Conservation (phyloP, 257 asterid species). For the Verbascum thapsus region DNA sequence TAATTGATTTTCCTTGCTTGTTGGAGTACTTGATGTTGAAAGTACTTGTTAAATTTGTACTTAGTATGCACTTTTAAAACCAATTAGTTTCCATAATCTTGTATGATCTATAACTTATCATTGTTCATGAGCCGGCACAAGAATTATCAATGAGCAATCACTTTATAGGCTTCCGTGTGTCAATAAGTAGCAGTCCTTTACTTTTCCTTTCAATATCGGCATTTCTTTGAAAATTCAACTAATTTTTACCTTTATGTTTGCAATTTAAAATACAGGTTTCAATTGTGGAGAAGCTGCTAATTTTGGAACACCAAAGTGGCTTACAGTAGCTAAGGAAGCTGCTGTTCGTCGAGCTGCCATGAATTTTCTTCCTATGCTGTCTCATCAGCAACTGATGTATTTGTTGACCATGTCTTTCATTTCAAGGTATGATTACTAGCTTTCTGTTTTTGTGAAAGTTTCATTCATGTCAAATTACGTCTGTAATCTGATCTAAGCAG, state of each 20-base stretch:
- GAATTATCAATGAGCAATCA: constrained; percentile 22
- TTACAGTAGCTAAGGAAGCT: constrained; percentile 94
- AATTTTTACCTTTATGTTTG: constrained; percentile 7
- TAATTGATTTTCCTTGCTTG: constrained; percentile 45
- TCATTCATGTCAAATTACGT: not conserved
- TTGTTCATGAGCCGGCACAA: constrained; percentile 5
- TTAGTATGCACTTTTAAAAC: not conserved
- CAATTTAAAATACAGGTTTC: constrained; percentile 59
- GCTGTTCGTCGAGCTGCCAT: constrained; percentile 98
- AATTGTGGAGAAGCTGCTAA: constrained; percentile 99
- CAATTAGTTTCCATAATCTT: constrained; percentile 6
- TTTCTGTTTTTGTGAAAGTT: not conserved
- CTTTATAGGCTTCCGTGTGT: constrained; percentile 14
- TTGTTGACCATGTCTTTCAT: constrained; percentile 94
- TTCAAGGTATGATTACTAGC: constrained; percentile 63
- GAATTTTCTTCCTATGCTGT: constrained; percentile 99
- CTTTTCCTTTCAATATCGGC: not conserved
- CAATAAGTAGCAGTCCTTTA: constrained; percentile 10
- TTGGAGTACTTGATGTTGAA: constrained; percentile 15
- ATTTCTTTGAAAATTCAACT: not conserved
- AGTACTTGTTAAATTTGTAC: constrained; percentile 17
- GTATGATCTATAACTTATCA: not conserved
- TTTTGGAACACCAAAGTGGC: constrained; percentile 96
- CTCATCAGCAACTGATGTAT: constrained; percentile 93
- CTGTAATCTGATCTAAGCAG: constrained; percentile 15